Conservation (phyloP, 257 asterid genomes). For the Przewalskia tangutica region DNA sequence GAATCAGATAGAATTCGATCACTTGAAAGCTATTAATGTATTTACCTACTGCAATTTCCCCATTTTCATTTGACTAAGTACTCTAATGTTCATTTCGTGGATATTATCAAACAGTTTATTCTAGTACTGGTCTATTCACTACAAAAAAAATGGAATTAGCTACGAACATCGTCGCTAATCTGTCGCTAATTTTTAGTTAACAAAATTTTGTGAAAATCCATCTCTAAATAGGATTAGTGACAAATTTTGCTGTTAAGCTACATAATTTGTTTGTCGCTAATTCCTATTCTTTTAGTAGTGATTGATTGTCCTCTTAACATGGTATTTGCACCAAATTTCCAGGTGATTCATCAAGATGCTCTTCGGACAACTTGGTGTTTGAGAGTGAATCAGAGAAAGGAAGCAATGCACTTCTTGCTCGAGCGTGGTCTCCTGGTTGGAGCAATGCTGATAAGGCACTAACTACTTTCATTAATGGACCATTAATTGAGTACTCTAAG, state of each 20-base stretch:
- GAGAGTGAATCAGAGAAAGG: constrained; percentile 85
- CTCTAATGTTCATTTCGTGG: neutral
- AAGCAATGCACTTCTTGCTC: constrained; percentile 86
- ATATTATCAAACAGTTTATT: neutral
- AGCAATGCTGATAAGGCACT: constrained; percentile 82
- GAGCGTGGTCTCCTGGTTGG: constrained; percentile 99
- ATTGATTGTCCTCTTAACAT: neutral
- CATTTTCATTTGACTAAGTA: neutral
- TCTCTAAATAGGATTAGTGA: too few species aligned
- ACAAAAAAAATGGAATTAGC: too few species aligned
- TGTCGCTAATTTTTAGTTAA: too few species aligned
- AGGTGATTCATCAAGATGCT: constrained; percentile 67
- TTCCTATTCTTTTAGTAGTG: too few species aligned
- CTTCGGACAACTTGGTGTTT: constrained; percentile 42
- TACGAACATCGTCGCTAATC: too few species aligned
- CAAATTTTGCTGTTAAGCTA: too few species aligned
- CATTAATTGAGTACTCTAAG: constrained; percentile 67
- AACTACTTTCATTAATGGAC: constrained; percentile 62
- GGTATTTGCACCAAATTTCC: neutral
- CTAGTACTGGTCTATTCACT: neutral
- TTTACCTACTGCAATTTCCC: neutral
- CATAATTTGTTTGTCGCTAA: too few species aligned
- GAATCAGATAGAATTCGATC: neutral
- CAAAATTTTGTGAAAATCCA: too few species aligned
- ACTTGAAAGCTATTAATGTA: neutral